A percentile compares a stretch with the other conserved stretches of the same genome.
These are phyloP conservation scores for Leersia perrieri DNA, from an alignment of 176 grass and related monocot species.

Conservation along the genomic window DNA sequence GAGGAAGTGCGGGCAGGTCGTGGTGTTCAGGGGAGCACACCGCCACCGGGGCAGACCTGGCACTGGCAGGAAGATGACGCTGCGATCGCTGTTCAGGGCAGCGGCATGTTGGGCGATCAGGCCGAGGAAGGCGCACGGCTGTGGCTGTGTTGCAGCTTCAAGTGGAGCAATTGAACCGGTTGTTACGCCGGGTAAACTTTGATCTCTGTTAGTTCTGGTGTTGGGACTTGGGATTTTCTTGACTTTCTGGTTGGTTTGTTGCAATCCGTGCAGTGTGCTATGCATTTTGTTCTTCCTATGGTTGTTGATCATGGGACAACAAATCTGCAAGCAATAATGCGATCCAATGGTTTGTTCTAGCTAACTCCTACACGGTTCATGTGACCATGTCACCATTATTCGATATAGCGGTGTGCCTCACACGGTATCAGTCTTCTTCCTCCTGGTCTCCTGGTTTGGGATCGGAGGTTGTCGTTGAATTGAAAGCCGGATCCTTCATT, in stretches of 20 bases:
- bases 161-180: background rate
- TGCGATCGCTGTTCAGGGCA: constrained; percentile 32
- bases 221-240: background rate
- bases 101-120: constrained; percentile 28
- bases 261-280: background rate
- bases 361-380: background rate
- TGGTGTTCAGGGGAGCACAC: background rate
- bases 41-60: background rate
- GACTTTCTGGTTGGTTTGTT: background rate
- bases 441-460: too few relatives aligned
- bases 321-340: background rate
- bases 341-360: background rate
- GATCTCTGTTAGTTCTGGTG: background rate
- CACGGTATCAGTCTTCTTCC: background rate
- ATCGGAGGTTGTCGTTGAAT: too few relatives aligned
- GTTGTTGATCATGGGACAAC: background rate
- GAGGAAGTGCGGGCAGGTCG: background rate
- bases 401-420: background rate
- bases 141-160: constrained; percentile 2
- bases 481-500: too few relatives aligned
- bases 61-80: constrained; percentile 34
- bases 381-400: too few relatives aligned
- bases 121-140: constrained; percentile 2
- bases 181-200: background rate
- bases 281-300: background rate